Evolutionary conservation across 257 asterid species (phyloP), one percentile per base, ranked within the genome.

Genomic region (Lithospermum erythrorhizon): DNA sequence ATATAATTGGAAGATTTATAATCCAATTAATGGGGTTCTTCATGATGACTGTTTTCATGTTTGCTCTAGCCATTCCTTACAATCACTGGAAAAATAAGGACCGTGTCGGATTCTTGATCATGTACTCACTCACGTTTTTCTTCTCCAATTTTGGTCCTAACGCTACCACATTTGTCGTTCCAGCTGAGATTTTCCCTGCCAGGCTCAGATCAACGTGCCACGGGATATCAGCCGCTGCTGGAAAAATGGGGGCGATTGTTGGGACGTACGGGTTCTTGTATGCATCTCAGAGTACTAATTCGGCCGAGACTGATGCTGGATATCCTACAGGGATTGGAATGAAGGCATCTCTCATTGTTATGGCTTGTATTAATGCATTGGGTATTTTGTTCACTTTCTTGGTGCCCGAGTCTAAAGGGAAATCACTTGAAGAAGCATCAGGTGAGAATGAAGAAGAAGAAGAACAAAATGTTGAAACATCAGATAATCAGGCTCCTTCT

Each of bases 231-330:
- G 74, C 74, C 3, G 74, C 74, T 14, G 74, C 74, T 13, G 74
- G 74, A 8, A 69, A 69, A 18, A 65, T 65, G 1, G 74, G 74
- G 2, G 74, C 74, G 1, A 69, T 69, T 10, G 74, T 69, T 0
- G 74, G 74, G 11, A 68, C 74, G 0, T 69, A 57, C 8, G 74
- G 74, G 22, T 69, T 69, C 53, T 24, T 69, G 29, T 69, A 69
- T 4, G 65, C 74, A n/a, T 55, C 74, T 17, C 69, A 69, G 21
- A 63, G 49, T 13, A 59, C 29, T 1, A 25, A 64, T 18, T 24
- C 55, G n/a, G 1, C 21, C 1, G 22, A 55, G 21, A 23, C 62
- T 18, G 68, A 64, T 60, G 41, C 11, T 23, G 74, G 74, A 1
- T 70, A 70, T 14, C 69, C 69, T 52, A 7, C 74, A 21, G 74